Base-by-base conservation (phyloP, 495 filamentous ascomycete genomes). In the Ramalina intermedia region DNA sequence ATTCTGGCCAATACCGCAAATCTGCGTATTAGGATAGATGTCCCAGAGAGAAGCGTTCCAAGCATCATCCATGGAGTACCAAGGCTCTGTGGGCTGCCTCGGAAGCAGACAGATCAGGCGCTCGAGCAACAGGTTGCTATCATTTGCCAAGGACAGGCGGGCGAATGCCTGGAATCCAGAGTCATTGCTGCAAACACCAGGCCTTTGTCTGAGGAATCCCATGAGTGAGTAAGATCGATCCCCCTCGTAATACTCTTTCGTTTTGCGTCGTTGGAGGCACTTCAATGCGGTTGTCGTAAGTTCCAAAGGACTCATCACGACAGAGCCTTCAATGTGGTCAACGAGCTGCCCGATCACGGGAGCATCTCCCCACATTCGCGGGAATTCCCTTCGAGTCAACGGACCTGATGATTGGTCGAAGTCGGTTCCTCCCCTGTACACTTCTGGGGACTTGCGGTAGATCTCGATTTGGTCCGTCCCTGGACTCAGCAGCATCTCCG, bases 171-270 rank as follows among this genome's bases (percentile, higher is more conserved):
- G 67, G 53, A 71, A 73, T 3, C 41, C 50, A 1, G 53, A 60
- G 44, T 74, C 71, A 7, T 55, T 58, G 17, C 41, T 52, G 44
- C 60, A 61, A 21, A 63, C 57, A 17, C 49, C 39, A 0, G 64
- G 67, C 11, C 70, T 56, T 16, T 60, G 48, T 18, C 62, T 57
- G 6, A 71, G 56, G 16, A 74, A 62, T 3, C 68, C 66, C 67
- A 69, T 71, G 8, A 75, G 51, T 5, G 66, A 69, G 49, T 73
- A 75, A 13, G 63, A 53, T 11, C 62, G 56, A 43, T 75, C 71
- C 3, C 63, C 69, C 1, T 16, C 13, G 3, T 57, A 37, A 13
- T 54, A 55, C 13, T 56, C 26, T 5, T 18, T 49, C n/a, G 54
- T 62, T 3, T 55, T 33, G 4, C 61, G 55, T 9, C 48, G 46